Conservation (phyloP, 2,329 filamentous ascomycete species). For the Xylaria sp. region DNA sequence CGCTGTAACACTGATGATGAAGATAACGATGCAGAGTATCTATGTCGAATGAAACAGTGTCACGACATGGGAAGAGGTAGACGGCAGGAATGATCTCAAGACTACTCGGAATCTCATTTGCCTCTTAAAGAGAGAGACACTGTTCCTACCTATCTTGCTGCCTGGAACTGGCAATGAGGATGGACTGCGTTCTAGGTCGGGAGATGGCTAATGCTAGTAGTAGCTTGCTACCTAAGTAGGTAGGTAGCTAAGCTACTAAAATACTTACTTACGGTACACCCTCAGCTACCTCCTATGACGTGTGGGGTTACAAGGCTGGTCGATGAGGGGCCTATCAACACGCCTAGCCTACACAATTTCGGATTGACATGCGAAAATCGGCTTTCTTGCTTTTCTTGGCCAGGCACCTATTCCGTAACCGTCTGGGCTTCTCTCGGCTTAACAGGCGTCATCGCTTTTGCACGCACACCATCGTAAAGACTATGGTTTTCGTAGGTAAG, state of each 20-base stretch:
- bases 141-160: conserved; percentile 23
- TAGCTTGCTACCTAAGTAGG: background rate
- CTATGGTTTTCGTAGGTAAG: background rate
- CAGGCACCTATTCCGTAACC: background rate
- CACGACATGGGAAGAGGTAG: conserved; percentile 3
- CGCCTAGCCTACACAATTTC: conserved; percentile 6
- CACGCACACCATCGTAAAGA: background rate
- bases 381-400: background rate
- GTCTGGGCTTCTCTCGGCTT: background rate
- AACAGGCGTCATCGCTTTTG: too few species aligned
- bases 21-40: background rate
- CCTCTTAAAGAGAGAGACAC: conserved; percentile 10
- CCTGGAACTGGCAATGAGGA: conserved; percentile 15
- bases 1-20: conserved; percentile 25
- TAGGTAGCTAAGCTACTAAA: too few species aligned
- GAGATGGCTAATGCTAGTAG: background rate
- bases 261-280: background rate
- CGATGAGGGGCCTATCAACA: conserved; percentile 5
- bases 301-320: conserved; percentile 27
- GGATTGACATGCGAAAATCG: conserved; percentile 26
- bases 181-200: background rate
- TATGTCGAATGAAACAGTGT: background rate
- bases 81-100: background rate
- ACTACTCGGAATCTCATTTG: conserved; percentile 14
- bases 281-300: conserved; percentile 19